Base-by-base conservation (phyloP, 2,329 filamentous ascomycete genomes). In the Salinomyces thailandicus region DNA sequence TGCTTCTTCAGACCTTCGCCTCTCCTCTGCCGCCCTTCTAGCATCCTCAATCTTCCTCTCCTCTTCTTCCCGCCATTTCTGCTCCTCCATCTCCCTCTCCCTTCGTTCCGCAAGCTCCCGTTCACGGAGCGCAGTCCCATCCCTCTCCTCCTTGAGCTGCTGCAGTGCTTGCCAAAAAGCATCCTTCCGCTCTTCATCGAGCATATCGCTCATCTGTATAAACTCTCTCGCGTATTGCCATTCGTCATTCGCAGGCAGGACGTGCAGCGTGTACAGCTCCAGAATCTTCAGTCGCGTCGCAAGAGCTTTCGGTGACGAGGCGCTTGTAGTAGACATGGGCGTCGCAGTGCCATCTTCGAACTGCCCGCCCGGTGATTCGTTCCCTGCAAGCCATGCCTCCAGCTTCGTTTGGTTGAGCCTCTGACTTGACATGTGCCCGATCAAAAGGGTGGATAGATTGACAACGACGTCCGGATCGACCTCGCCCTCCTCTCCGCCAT, bases 201-300 rank as follows among this genome's bases (percentile, higher is more conserved):
- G 71, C 17, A 94, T 77, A 31, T 89, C 79, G 58, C 79, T 91
- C 53, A 85, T 76, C 52, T 72, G 77, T 53, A 96, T 93, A 59
- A 96, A 96, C 50, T 93, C 84, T 41, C 77, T 75, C 3, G 91
- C 85, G 52, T 95, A 95, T 40, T 94, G 85, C 91, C 91, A 98
- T 62, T 96, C 86, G 38, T 85, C 79, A 50, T 95, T 96, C 36
- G 85, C 75, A 4, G 89, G 78, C n/a, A 98, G 75, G 5, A 96
- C 85, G 55, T 98, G 91, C 4, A 98, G 72, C 1, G 86, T 93
- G 60, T 95, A 98, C 6, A 98, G 71, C 62, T 98, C 91, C 34
- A 98, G 75, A 28, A 98, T 83, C 64, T 93, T 93, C 45, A 95
- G 79, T 31, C 86, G 75, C 4, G 85, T 79, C 14, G 53, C 42